Conservation (phyloP, 2,329 filamentous ascomycete genomes). For the Teratosphaeria destructans region DNA sequence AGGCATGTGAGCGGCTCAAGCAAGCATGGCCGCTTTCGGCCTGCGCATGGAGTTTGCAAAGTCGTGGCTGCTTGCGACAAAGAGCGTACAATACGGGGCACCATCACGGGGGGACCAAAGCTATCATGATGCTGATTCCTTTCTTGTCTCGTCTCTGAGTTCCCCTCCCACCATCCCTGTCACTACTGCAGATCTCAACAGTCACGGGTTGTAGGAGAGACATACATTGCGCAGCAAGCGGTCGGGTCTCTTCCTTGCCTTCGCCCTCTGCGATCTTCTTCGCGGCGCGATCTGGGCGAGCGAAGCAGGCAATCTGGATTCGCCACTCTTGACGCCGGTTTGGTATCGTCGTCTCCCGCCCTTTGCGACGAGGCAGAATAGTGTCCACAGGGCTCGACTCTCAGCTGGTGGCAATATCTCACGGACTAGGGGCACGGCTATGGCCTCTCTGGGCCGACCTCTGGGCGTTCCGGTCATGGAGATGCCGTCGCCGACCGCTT, state of each 20-base stretch:
- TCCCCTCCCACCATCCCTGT: background rate
- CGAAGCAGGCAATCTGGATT: constrained; percentile 17
- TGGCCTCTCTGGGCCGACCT: constrained; percentile 10
- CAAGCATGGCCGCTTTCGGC: constrained; percentile 16
- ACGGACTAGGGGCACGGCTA: constrained; percentile 11
- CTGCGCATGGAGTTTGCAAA: constrained; percentile 2
- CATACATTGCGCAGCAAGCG: background rate
- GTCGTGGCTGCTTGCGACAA: constrained; percentile 13
- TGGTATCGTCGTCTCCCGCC: constrained; percentile 20
- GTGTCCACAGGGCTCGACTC: background rate
- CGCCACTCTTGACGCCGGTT: constrained; percentile 17
- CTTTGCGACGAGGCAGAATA: background rate
- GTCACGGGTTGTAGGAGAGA: background rate
- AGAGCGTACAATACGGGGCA: background rate
- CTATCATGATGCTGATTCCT: background rate
- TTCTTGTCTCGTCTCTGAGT: background rate
- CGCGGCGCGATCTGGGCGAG: background rate
- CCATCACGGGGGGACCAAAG: background rate
- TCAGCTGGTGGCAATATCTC: constrained; percentile 4
- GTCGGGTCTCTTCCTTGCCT: background rate
- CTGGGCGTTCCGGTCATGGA: constrained; percentile 17
- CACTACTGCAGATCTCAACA: background rate
- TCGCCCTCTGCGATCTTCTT: background rate
- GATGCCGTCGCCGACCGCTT: constrained; percentile 18
- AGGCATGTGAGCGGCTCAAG: constrained; percentile 1